Percentiles rank a stretch among this genome's conserved stretches.
Conservation (phyloP, 2,329 filamentous ascomycete species). For the Microdochium paspali region DNA sequence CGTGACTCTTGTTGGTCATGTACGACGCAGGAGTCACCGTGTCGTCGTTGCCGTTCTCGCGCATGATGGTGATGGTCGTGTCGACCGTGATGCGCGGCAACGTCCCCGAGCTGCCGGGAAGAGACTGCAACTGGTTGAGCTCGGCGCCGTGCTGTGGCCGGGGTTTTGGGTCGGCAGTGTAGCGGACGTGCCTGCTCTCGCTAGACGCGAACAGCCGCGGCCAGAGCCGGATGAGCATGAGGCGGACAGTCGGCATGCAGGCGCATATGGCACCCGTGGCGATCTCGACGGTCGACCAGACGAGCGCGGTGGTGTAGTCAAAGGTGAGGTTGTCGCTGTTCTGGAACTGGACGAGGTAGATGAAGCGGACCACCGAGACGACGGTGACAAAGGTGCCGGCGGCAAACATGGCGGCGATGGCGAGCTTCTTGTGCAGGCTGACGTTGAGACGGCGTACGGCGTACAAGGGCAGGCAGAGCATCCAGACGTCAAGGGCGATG, state of each 20-base stretch:
- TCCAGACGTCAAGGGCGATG: conserved; percentile 28
- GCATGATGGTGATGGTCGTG: neutral
- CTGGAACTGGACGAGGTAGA: conserved; percentile 17
- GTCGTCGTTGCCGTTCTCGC: neutral
- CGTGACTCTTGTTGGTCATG: neutral
- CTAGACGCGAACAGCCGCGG: neutral
- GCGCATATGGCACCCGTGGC: conserved; percentile 22
- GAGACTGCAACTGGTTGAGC: too few species aligned
- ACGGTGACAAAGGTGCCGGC: conserved; percentile 30
- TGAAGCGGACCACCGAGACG: conserved; percentile 20
- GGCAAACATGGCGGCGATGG: conserved; percentile 34
- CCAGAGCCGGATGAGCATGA: neutral
- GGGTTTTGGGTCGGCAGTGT: neutral
- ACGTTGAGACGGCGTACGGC: conserved; percentile 28
- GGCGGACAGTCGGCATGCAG: conserved; percentile 15
- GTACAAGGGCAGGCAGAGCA: conserved; percentile 26
- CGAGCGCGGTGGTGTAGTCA: conserved; percentile 16
- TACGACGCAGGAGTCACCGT: neutral
- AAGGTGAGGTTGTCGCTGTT: conserved; percentile 20
- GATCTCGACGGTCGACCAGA: conserved; percentile 24
- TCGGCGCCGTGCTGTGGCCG: too few species aligned
- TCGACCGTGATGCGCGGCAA: neutral
- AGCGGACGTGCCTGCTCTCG: neutral
- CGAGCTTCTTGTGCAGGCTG: conserved; percentile 36
- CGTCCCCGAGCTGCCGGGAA: too few species aligned